Evolutionary conservation across 148 eudicot species (phyloP).

Genomic region (Heliamphora exappendiculata): DNA sequence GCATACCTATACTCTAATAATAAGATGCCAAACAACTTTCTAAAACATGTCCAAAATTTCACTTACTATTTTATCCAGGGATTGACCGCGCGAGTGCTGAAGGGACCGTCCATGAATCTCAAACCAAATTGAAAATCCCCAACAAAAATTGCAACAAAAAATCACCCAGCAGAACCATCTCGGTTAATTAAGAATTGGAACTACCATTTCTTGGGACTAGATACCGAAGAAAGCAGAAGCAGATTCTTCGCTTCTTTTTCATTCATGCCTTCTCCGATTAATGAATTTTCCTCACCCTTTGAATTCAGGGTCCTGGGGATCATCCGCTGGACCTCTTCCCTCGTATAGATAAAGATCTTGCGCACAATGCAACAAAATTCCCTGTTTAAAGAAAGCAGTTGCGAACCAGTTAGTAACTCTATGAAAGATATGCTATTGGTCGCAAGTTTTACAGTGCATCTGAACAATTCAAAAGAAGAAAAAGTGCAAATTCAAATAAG

Average conservation of each 20-base stretch:
- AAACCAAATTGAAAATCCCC: background rate
- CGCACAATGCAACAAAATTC: constrained; percentile 92
- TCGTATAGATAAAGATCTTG: constrained; percentile 79
- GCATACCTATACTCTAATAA: constrained; percentile 22
- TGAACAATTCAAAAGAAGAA: background rate
- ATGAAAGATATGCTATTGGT: background rate
- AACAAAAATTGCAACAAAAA: background rate
- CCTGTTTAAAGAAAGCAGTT: constrained; percentile 28
- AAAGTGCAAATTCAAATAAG: no score
- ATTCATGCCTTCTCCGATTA: constrained; percentile 43
- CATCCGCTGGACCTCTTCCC: constrained; percentile 90
- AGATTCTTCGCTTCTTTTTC: constrained; percentile 43
- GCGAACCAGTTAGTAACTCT: background rate
- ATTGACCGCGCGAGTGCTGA: background rate
- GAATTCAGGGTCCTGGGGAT: constrained; percentile 49
- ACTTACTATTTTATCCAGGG: constrained; percentile 21
- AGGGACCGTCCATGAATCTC: background rate
- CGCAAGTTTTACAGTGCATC: background rate
- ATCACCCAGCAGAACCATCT: constrained; percentile 6
- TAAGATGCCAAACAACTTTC: constrained; percentile 22
- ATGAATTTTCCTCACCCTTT: constrained; percentile 46
- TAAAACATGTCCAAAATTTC: constrained; percentile 41
- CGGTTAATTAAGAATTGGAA: background rate
- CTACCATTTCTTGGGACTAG: constrained; percentile 33
- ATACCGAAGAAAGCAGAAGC: constrained; percentile 27